phyloP scores from a whole-genome alignment of 2,329 filamentous ascomycete genomes.

The Exophiala viscosa region DNA sequence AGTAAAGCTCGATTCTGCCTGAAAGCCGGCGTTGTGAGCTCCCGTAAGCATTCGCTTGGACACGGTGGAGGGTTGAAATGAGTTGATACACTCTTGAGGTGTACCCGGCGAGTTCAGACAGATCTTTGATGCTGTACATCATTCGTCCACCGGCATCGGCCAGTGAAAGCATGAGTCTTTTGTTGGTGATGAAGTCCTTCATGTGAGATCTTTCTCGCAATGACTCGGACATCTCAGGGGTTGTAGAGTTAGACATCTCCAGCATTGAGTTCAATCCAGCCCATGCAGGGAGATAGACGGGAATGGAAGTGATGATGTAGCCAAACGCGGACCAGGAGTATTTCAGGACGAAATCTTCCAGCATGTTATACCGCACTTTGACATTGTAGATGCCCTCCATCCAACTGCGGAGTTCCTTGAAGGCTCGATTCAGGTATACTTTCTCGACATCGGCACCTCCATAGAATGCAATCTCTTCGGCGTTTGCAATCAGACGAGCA shows the following conservation, averaged over 20 bases:
- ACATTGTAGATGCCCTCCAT: conserved; percentile 99
- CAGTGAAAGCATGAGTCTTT: conserved; percentile 93
- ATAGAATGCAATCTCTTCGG: conserved; percentile 97
- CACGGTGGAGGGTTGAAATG: conserved; percentile 88
- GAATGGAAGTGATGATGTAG: conserved; percentile 86
- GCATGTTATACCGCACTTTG: conserved; percentile 97
- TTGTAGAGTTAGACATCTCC: conserved; percentile 44
- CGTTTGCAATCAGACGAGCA: conserved; percentile 88
- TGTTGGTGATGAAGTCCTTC: conserved; percentile 99
- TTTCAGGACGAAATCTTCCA: conserved; percentile 96
- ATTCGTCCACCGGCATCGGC: conserved; percentile 94
- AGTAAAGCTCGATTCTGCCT: conserved; percentile 74
- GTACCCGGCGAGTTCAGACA: conserved; percentile 91
- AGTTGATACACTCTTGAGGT: conserved; percentile 94
- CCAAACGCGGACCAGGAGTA: conserved; percentile 99
- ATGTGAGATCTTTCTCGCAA: conserved; percentile 78
- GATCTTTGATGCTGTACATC: conserved; percentile 99
- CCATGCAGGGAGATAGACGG: conserved; percentile 92
- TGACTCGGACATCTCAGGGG: conserved; percentile 35
- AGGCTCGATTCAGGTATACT: conserved; percentile 84
- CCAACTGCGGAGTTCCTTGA: conserved; percentile 87
- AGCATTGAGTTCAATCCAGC: conserved; percentile 73
- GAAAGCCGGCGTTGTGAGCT: conserved; percentile 44
- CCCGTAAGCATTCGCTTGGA: conserved; percentile 85
- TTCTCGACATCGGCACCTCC: conserved; percentile 94